These are phyloP conservation scores for Amanita thiersii DNA, from an alignment of 768 basidiomycete species.

Conservation along the genomic window DNA sequence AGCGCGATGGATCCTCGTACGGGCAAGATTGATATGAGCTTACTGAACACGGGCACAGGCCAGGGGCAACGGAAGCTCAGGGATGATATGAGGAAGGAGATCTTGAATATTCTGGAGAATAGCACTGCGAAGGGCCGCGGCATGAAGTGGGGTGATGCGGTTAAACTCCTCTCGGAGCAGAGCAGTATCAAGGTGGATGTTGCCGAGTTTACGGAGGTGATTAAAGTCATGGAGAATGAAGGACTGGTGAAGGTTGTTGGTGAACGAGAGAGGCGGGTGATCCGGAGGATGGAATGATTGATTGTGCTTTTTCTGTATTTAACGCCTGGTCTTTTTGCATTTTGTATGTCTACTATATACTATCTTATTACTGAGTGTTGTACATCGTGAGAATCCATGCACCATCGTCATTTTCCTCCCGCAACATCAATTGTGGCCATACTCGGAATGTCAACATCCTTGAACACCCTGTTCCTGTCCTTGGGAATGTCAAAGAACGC, in stretches of 20 bases:
- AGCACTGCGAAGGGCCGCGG: conserved; percentile 47
- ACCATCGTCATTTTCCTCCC: conserved; percentile 25
- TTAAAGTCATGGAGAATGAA: conserved; percentile 75
- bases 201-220: conserved; percentile 75
- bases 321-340: no score
- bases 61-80: conserved; percentile 76
- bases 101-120: conserved; percentile 56
- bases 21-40: conserved; percentile 94
- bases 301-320: no score
- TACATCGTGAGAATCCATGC: background rate
- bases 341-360: no score
- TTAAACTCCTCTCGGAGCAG: conserved; percentile 74
- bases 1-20: conserved; percentile 94
- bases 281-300: conserved; percentile 54
- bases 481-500: conserved; percentile 26
- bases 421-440: conserved; percentile 28
- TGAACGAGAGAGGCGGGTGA: conserved; percentile 77
- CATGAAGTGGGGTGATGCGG: conserved; percentile 76
- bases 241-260: conserved; percentile 82
- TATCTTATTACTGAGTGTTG: background rate
- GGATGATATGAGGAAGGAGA: conserved; percentile 85
- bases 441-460: conserved; percentile 25
- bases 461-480: conserved; percentile 24
- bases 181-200: conserved; percentile 75
- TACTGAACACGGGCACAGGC: conserved; percentile 91